Evolutionary conservation across 2,329 filamentous ascomycete species (phyloP), one percentile per base, ranked within the genome.

Genomic region (Xylariaceae sp.): DNA sequence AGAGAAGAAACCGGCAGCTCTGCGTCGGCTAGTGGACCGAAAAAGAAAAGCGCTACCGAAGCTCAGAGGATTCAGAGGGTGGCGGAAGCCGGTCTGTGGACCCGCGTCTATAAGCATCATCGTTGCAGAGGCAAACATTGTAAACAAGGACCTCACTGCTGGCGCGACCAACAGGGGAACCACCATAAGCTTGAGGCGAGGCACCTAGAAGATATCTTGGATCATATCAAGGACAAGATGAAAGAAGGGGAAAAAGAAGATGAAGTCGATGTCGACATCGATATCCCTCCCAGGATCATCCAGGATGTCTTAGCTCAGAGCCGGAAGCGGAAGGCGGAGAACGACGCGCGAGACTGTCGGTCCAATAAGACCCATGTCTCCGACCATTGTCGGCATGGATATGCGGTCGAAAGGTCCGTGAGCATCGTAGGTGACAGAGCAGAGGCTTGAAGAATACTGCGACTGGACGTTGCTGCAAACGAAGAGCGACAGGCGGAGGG

Each of bases 181-280:
- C 40, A 55, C 36, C 25, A 45, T 40, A 53, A 42, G 37, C 33
- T 57, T 22, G 36, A 48, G 27, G 22, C 40, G 46, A 47, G 40
- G 45, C 35, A 55, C 37, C 37, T 53, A 22, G 45, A 56, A 50
- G 49, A 53, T 34, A 58, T 60, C 22, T 22, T 40, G 14, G n/a
- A 40, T 27, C 14, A 40, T 5, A 40, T 40, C 10, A 56, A 60
- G 35, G 53, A 47, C 6, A 40, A 48, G 14, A 55, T 61, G 35
- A 55, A 54, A 36, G 44, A 50, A 40, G 48, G 51, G n/a, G 48
- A 59, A 41, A 55, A 44, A 20, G 44, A 53, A 36, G 49, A 56
- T 45, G 50, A 54, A 27, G 42, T 55, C 16, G 29, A 56, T 33
- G 25, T 56, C 40, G 14, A 42, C 23, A 47, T 53, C 22, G 35